Base-by-base conservation (phyloP, 2,329 filamentous ascomycete species). In the Ceratocystiopsis sp. region DNA sequence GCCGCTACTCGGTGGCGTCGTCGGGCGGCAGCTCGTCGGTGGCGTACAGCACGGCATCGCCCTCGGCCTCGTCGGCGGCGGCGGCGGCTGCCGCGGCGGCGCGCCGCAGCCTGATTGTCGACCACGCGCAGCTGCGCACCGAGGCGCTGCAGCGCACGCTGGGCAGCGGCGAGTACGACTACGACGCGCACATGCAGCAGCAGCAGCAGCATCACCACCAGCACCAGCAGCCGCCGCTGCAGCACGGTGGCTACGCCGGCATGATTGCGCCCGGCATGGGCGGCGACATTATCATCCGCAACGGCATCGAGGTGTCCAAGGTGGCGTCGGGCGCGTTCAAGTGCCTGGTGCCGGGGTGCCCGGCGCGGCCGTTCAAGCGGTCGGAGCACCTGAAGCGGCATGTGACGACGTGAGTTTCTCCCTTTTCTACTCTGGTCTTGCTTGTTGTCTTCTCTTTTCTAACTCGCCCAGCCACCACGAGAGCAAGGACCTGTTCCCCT, bases 361-460 rank as follows among this genome's bases (percentile, higher is more conserved):
- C 46, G 6, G 56, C 61, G 49, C 66, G 65, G 50, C 62, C 62
- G 0, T 72, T 69, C 46, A 65, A 67, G 50, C 61, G 70, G 44
- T 66, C 65, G 19, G 71, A 75, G 54, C 71, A 75, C 48, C 56
- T 73, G 16, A 74, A 73, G 57, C 62, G 71, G 25, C 71, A 75
- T 52, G 60, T 66, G 42, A 61, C 62, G 42, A 67, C 66, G 69
- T 73, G 52, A 60, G 67, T 62, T 33, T 17, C 19, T 21, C 35
- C 3, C 21, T 17, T 35, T 17, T 38, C 6, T 32, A 25, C n/a
- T 33, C n/a, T n/a, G n/a, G n/a, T n/a, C 13, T 6, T 42, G 7
- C 15, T 25, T 12, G 9, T 32, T 11, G 13, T 35, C 15, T 21
- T 4, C 17, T 37, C 17, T 16, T 35, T 39, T 41, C 35, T 44